A percentile compares a stretch with the other conserved stretches of the same genome.
Conservation (phyloP, 2,329 filamentous ascomycete species). For the Colletotrichum simmondsii region DNA sequence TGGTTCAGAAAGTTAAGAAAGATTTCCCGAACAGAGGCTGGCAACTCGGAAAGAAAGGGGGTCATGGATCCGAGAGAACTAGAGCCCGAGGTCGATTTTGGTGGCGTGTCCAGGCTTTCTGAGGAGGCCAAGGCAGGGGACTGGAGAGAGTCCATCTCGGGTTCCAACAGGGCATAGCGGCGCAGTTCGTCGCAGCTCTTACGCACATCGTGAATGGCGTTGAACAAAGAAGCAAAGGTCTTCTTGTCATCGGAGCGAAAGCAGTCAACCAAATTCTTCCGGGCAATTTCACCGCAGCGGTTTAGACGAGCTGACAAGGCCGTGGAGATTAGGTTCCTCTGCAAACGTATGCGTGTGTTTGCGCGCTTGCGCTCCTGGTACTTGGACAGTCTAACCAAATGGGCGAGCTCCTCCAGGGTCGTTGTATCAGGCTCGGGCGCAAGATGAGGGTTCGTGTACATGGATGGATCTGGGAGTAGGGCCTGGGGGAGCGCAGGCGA, state of each 20-base stretch:
- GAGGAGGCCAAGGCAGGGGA: constrained; percentile 56
- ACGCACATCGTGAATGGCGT: constrained; percentile 82
- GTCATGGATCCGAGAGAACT: constrained; percentile 56
- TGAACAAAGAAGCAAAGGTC: constrained; percentile 78
- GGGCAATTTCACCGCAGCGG: constrained; percentile 78
- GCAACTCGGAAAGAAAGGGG: constrained; percentile 78
- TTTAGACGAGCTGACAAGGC: constrained; percentile 80
- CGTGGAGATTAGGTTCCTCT: constrained; percentile 79
- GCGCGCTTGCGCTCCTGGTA: constrained; percentile 85
- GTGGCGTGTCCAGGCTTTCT: constrained; percentile 28
- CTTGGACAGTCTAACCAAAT: constrained; percentile 80
- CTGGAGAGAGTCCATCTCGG: constrained; percentile 74
- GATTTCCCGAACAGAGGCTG: constrained; percentile 77
- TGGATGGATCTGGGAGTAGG: constrained; percentile 72
- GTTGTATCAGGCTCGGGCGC: constrained; percentile 72
- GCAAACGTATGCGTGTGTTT: constrained; percentile 77
- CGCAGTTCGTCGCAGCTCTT: constrained; percentile 80
- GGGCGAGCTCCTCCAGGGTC: constrained; percentile 80
- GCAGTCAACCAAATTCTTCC: constrained; percentile 80
- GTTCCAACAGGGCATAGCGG: constrained; percentile 77
- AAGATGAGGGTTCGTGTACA: constrained; percentile 72
- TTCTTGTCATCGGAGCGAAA: constrained; percentile 85
- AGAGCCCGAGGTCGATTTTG: constrained; percentile 35
- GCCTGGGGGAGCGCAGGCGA: constrained; percentile 55
- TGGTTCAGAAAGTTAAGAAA: constrained; percentile 84